A percentile compares a stretch with the other conserved stretches of the same genome.
These are phyloP conservation scores for Cyberlindnera mississippiensis DNA, from an alignment of 805 yeast species.

Conservation along the genomic window DNA sequence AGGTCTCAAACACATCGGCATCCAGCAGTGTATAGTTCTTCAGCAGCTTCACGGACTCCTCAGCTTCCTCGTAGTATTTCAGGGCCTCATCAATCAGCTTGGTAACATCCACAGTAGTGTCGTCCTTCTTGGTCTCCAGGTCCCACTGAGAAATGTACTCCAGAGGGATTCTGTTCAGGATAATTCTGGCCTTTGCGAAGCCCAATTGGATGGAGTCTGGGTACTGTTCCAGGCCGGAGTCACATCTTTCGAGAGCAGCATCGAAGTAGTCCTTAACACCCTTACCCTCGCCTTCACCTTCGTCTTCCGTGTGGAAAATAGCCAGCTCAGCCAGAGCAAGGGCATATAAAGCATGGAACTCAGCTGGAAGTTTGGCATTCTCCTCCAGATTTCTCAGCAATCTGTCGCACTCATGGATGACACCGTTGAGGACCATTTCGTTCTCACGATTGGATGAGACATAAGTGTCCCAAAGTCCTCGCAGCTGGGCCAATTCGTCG, in stretches of 20 bases:
- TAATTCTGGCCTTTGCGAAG: slow-evolving; percentile 52
- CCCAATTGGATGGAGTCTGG: slow-evolving; percentile 44
- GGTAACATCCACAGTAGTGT: slow-evolving; percentile 31
- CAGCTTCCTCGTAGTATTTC: slow-evolving; percentile 42
- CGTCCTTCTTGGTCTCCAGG: slow-evolving; percentile 33
- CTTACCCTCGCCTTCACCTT: slow-evolving; percentile 32
- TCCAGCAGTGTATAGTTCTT: slow-evolving; percentile 33
- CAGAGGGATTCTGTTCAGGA: slow-evolving; percentile 56
- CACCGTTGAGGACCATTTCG: slow-evolving; percentile 70
- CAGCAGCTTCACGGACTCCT: slow-evolving; percentile 24
- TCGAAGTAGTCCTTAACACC: slow-evolving; percentile 54
- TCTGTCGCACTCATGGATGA: slow-evolving; percentile 90
- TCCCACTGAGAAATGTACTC: slow-evolving; percentile 51
- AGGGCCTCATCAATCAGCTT: slow-evolving; percentile 45
- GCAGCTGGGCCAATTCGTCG: slow-evolving; percentile 74
- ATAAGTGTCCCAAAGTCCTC: slow-evolving; percentile 69
- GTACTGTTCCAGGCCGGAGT: slow-evolving; percentile 49
- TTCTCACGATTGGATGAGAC: slow-evolving; percentile 51
- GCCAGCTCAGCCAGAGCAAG: slow-evolving; percentile 64
- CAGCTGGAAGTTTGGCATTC: slow-evolving; percentile 36
- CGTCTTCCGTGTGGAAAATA: slow-evolving; percentile 46
- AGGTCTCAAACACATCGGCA: slow-evolving; percentile 44
- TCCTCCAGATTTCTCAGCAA: slow-evolving; percentile 45
- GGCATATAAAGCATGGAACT: slow-evolving; percentile 72
- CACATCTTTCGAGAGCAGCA: slow-evolving; percentile 69